Evolutionary conservation across 2,329 filamentous ascomycete genomes (phyloP).

Genomic region (Sordariomycetes sp.): DNA sequence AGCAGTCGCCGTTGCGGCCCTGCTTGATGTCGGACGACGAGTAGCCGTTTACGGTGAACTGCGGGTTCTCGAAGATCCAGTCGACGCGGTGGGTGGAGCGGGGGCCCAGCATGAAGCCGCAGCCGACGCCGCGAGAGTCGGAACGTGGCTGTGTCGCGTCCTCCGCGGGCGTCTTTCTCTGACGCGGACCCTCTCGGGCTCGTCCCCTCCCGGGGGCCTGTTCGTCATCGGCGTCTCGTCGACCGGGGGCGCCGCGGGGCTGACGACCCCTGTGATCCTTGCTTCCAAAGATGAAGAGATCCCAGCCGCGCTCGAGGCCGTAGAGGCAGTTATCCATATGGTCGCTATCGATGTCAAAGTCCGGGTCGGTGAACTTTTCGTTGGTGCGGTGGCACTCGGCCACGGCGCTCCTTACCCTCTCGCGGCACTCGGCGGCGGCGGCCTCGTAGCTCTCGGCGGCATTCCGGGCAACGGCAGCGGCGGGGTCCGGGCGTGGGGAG

Average conservation of each 20-base stretch:
- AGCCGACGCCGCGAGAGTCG: constrained; percentile 4
- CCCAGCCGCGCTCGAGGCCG: constrained; percentile 3
- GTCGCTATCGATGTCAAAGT: constrained; percentile 75
- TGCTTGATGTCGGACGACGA: constrained; percentile 72
- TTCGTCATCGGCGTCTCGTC: constrained; percentile 8
- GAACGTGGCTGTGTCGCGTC: background rate
- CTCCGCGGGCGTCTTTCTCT: background rate
- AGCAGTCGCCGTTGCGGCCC: constrained; percentile 70
- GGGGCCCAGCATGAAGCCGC: constrained; percentile 9
- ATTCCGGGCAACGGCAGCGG: constrained; percentile 16
- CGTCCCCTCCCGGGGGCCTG: background rate
- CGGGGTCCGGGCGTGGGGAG: constrained; percentile 6
- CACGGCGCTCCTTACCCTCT: constrained; percentile 23
- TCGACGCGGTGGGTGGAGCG: constrained; percentile 27
- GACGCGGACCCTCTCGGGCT: background rate
- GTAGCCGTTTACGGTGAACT: constrained; percentile 67
- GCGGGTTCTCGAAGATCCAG: constrained; percentile 59
- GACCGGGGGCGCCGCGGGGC: background rate
- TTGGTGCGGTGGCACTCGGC: constrained; percentile 28
- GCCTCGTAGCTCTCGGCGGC: constrained; percentile 26
- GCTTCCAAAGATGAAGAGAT: constrained; percentile 45
- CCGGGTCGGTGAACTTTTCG: constrained; percentile 63
- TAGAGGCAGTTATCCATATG: constrained; percentile 26
- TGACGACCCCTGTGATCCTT: background rate
- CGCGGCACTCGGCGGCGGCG: constrained; percentile 24